Percentiles rank a stretch among this genome's conserved stretches.
phyloP scores from a whole-genome alignment of 495 filamentous ascomycete species.

The Acidomyces sp. region DNA sequence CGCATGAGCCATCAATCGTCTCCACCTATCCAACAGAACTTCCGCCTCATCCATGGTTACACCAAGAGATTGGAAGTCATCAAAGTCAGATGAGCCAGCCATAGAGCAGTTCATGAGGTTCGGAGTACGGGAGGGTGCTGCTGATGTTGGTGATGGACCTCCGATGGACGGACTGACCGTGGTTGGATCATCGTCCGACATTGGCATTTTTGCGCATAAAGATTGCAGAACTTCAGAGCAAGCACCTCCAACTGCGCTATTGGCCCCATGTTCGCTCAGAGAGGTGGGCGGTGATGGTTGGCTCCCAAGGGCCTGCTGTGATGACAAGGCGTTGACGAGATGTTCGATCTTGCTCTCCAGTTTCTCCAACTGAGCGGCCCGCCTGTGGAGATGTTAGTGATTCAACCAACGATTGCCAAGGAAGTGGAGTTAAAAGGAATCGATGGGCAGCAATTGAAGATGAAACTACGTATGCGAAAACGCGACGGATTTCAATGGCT shows the following conservation, averaged over 20 bases:
- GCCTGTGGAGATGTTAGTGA: conserved; percentile 5
- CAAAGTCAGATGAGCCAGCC: background rate
- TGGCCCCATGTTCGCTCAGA: too few relatives aligned
- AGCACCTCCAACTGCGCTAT: too few relatives aligned
- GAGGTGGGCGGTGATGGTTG: conserved; percentile 19
- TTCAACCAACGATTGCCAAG: background rate
- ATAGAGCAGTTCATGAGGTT: too few relatives aligned
- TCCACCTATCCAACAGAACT: conserved; percentile 31
- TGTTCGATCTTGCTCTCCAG: conserved; percentile 42
- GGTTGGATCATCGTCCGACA: too few relatives aligned
- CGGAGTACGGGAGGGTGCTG: too few relatives aligned
- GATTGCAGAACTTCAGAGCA: too few relatives aligned
- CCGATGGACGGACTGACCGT: too few relatives aligned
- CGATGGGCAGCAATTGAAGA: background rate
- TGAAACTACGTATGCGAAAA: background rate
- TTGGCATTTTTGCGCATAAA: too few relatives aligned
- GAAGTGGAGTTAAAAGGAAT: background rate
- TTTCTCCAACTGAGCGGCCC: conserved; percentile 22
- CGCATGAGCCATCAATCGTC: conserved; percentile 30
- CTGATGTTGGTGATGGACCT: too few relatives aligned
- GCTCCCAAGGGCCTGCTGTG: conserved; percentile 12
- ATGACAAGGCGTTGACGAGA: conserved; percentile 35
- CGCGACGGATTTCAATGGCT: background rate
- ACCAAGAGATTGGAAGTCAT: conserved; percentile 5
- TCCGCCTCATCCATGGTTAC: conserved; percentile 30